Percentiles rank a stretch among this genome's conserved stretches.
Conservation (phyloP, 805 yeast genomes). For the Sporopachydermia quercuum region DNA sequence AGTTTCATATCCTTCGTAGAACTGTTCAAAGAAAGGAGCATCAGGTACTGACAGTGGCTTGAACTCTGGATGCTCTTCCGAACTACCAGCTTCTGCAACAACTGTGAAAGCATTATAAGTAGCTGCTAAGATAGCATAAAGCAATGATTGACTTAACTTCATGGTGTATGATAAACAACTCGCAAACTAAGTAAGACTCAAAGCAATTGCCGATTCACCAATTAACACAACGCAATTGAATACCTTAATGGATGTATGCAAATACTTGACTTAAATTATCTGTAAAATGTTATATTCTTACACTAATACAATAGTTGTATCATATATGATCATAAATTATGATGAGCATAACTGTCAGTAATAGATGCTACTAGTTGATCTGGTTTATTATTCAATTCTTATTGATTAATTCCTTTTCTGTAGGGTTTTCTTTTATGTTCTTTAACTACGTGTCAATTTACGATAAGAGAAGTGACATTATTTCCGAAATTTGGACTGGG, state of each 20-base stretch:
- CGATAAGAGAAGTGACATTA: too few relatives aligned
- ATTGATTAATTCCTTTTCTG: too few relatives aligned
- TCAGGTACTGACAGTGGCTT: constrained; percentile 24
- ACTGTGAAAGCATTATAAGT: constrained; percentile 7
- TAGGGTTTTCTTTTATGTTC: too few relatives aligned
- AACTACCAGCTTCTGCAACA: constrained; percentile 5
- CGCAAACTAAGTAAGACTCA: constrained; percentile 6
- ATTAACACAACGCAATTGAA: neutral
- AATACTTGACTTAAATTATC: constrained; percentile 12
- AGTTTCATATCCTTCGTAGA: constrained; percentile 24
- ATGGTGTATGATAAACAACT: neutral
- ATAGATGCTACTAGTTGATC: too few relatives aligned
- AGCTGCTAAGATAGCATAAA: constrained; percentile 10
- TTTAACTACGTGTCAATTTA: too few relatives aligned
- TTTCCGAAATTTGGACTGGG: too few relatives aligned
- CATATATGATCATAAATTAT: too few relatives aligned
- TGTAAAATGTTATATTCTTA: too few relatives aligned
- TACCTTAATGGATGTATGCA: constrained; percentile 1
- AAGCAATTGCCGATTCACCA: neutral
- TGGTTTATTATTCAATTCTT: too few relatives aligned
- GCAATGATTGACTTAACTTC: constrained; percentile 8
- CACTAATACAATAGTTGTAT: too few relatives aligned
- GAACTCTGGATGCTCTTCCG: constrained; percentile 20
- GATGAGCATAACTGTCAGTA: too few relatives aligned
- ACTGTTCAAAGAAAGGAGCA: constrained; percentile 54